Base-by-base conservation (phyloP, 345 rosid genomes). In the Dovyalis caffra region DNA sequence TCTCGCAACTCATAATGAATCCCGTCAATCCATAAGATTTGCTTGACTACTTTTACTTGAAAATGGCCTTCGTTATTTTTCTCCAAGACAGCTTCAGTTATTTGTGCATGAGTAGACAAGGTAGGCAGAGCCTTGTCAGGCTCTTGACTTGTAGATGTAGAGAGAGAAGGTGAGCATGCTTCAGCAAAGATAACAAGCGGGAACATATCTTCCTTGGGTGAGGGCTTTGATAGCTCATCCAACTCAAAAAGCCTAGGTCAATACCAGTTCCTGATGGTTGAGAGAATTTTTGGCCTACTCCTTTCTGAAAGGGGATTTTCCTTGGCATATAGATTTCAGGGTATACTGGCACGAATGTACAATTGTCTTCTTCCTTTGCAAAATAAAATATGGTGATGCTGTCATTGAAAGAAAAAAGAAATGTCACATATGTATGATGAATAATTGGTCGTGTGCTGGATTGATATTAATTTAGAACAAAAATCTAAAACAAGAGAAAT, bases 161-260 rank as follows among this genome's bases (percentile, higher is more conserved):
- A 73, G 47, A 20, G 67, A 61, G 76, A 64, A 29, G 82, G 84
- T 3, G 57, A 34, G 61, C 51, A 43, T 56, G 87, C 75, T 34
- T 87, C 87, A 8, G 86, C 86, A 34, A 26, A 80, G 66, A 87
- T 77, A 32, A 82, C 87, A 57, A 85, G 85, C 11, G 90, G 87
- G 68, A 77, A 81, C 29, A 74, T 31, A 21, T 76, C 73, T 66
- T 76, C 83, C 28, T 77, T 69, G 18, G 16, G 71, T 15, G 85
- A 71, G 53, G 79, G 75, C 58, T 73, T 85, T 18, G 85, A 77
- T 26, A 85, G 79, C 61, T 76, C 73, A 35, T 76, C 75, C 73
- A 71, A 33, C 63, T 78, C 84, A 62, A 83, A 81, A 71, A 83
- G 45, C 85, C 83, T 4, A 87, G 79, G 83, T 85, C 83, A 63